A percentile compares a stretch with the other conserved stretches of the same genome.
Conservation (phyloP, 345 rosid species). For the Xanthoceras sorbifolium region DNA sequence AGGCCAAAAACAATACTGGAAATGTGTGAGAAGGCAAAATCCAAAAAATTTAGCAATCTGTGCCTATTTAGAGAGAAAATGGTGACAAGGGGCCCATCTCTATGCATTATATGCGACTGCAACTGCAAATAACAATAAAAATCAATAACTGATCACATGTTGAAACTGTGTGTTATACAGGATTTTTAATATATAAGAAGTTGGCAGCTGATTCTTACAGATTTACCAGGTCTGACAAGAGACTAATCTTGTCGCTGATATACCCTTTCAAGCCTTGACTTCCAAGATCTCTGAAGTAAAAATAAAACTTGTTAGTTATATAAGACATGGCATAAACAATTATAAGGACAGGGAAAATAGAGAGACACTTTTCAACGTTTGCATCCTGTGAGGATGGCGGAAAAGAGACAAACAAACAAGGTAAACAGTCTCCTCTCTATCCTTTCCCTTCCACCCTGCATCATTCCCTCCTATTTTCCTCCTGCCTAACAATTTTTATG, state of each 20-base stretch:
- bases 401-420: background rate
- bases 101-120: background rate
- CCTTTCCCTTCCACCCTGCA: background rate
- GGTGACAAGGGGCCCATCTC: background rate
- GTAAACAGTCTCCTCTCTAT: background rate
- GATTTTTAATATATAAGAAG: slow-evolving; percentile 3
- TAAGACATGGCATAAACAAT: background rate
- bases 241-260: slow-evolving; percentile 80
- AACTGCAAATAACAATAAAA: background rate
- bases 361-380: background rate
- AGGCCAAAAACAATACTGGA: slow-evolving; percentile 5
- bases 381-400: background rate
- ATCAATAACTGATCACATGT: background rate
- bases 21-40: slow-evolving; percentile 1
- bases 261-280: slow-evolving; percentile 91
- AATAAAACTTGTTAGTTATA: background rate
- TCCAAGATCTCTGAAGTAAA: slow-evolving; percentile 76
- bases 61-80: background rate
- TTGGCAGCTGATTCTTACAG: slow-evolving; percentile 66
- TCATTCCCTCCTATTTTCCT: background rate
- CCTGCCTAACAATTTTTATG: background rate
- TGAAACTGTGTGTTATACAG: background rate
- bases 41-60: background rate
- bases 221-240: slow-evolving; percentile 73
- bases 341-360: background rate